phyloP scores from a whole-genome alignment of 176 grass and related monocot genomes.

The Poa pratensis region DNA sequence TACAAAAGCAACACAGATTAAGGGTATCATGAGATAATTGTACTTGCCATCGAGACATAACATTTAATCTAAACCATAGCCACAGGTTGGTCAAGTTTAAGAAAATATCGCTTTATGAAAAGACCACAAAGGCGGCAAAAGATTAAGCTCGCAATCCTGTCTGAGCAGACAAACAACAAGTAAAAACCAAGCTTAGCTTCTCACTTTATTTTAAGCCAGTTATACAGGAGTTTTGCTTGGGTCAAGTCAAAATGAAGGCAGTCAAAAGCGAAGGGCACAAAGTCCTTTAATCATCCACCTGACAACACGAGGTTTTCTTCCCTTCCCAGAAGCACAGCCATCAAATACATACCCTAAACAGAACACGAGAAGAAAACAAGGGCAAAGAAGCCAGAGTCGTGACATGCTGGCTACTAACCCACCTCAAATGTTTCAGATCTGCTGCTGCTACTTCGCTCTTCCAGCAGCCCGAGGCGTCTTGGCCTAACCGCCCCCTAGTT shows the following conservation, averaged over 20 bases:
- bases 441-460: neutral
- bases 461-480: neutral
- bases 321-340: neutral
- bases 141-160: neutral
- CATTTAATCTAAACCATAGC: neutral
- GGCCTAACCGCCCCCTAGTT: neutral
- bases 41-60: slow-evolving; percentile 15
- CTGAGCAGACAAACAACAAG: neutral
- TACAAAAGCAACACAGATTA: slow-evolving; percentile 37
- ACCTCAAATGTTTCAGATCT: neutral
- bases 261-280: neutral
- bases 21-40: slow-evolving; percentile 12
- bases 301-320: neutral
- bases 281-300: neutral
- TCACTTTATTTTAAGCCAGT: neutral
- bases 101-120: neutral
- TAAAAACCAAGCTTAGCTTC: slow-evolving; percentile 16
- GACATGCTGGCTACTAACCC: neutral
- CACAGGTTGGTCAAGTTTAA: neutral
- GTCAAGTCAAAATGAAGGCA: neutral
- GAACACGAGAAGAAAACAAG: neutral
- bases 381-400: neutral
- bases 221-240: neutral
- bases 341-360: neutral
- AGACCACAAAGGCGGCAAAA: neutral